These are phyloP conservation scores for Ambrosia trifida DNA, from an alignment of 129 eudicot genomes.

Conservation along the genomic window DNA sequence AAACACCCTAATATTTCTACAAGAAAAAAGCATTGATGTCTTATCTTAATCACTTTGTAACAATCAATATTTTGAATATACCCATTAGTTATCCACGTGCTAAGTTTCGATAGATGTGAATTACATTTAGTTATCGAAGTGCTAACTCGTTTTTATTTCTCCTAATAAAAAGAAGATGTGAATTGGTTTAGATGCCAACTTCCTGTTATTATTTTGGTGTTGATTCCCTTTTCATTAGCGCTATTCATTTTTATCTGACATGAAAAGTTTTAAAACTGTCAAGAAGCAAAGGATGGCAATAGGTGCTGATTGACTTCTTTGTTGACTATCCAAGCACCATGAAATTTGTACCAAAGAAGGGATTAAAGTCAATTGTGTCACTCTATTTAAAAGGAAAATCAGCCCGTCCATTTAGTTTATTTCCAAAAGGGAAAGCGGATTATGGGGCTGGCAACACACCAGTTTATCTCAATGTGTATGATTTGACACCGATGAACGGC, in stretches of 20 bases:
- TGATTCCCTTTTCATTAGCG: background rate
- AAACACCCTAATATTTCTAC: background rate
- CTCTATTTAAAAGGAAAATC: constrained; percentile 53
- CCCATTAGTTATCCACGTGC: background rate
- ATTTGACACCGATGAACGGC: constrained; percentile 59
- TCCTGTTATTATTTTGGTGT: background rate
- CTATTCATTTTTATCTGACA: background rate
- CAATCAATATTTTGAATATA: background rate
- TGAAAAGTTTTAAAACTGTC: background rate
- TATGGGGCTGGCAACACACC: constrained; percentile 51
- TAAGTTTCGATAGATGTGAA: background rate
- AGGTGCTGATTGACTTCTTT: constrained; percentile 28
- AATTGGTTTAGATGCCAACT: constrained; percentile 1
- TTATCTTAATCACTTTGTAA: background rate
- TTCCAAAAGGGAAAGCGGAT: constrained; percentile 47
- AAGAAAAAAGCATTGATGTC: background rate
- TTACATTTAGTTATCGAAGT: too few relatives aligned
- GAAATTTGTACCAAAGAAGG: constrained; percentile 53
- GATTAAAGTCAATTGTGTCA: constrained; percentile 51
- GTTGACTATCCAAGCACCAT: constrained; percentile 33
- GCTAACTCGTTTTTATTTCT: background rate
- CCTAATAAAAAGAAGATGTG: background rate
- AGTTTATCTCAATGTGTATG: constrained; percentile 60
- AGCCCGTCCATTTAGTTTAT: constrained; percentile 48
- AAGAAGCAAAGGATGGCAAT: constrained; percentile 35